A percentile compares a stretch with the other conserved stretches of the same genome.
Conservation (phyloP, 78 protist species). For the Dictyostelium purpureum region DNA sequence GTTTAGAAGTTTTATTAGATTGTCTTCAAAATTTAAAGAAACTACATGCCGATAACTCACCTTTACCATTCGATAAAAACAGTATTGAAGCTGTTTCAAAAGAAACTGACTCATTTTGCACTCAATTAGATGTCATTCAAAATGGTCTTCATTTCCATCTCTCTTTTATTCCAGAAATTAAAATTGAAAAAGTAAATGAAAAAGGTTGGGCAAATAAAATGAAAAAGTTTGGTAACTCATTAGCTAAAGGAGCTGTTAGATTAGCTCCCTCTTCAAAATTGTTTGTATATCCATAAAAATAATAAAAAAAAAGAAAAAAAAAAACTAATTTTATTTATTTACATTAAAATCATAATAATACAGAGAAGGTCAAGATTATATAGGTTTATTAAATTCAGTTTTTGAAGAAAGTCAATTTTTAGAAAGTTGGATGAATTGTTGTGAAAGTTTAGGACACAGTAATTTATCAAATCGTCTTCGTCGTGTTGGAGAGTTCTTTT, state of each 20-base stretch:
- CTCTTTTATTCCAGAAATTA: slow-evolving; percentile 69
- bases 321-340: too few relatives aligned
- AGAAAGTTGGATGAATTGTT: slow-evolving; percentile 71
- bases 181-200: slow-evolving; percentile 66
- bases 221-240: slow-evolving; percentile 51
- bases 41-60: not conserved
- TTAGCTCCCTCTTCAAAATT: slow-evolving; percentile 72
- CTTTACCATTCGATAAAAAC: slow-evolving; percentile 27
- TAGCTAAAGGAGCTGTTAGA: slow-evolving; percentile 75
- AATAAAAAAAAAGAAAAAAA: not conserved
- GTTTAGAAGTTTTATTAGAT: slow-evolving; percentile 36
- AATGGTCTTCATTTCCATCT: slow-evolving; percentile 65
- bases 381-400: slow-evolving; percentile 64
- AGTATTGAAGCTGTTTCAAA: slow-evolving; percentile 37
- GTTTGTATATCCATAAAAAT: not conserved
- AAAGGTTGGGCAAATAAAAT: slow-evolving; percentile 75
- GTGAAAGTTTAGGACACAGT: slow-evolving; percentile 49
- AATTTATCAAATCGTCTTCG: slow-evolving; percentile 18
- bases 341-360: not conserved
- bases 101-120: slow-evolving; percentile 52
- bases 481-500: slow-evolving; percentile 75
- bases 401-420: slow-evolving; percentile 79
- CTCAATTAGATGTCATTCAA: slow-evolving; percentile 72
- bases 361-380: slow-evolving; percentile 62
- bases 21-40: slow-evolving; percentile 37